Evolutionary conservation across 2,329 filamentous ascomycete species (phyloP), one percentile per base, ranked within the genome.

Genomic region (Anthostomella pinea): DNA sequence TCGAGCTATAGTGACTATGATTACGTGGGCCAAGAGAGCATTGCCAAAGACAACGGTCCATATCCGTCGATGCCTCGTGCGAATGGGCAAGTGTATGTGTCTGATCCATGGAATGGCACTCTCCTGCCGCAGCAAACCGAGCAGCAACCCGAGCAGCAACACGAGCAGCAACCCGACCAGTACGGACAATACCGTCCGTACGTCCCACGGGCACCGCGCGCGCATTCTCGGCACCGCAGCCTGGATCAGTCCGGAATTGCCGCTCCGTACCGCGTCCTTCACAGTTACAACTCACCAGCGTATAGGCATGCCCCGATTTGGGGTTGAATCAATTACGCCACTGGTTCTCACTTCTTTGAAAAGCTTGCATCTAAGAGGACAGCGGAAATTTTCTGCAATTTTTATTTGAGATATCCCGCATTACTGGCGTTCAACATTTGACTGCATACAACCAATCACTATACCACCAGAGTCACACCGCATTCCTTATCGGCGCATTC

Each of bases 281-380:
- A 79, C 57, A 78, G 73, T 56, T 77, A 79, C 48, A 75, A 77
- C 51, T 75, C 75, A 4, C 74, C 75, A 5, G 72, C 75, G 5
- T 79, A 79, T 48, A 66, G 66, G 18, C 66, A 71, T 22, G 68
- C 63, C 3, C 75, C 73, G 0, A 75, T 78, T n/a, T 77, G 74
- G 73, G 67, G 71, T n/a, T 75, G 45, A 60, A 25, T 21, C 5
- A n/a, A 25, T 21, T 30, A 5, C n/a, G 5, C 10, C 22, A 23
- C 15, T 30, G 18, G 19, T 33, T 35, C 17, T 16, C n/a, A 30
- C 19, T 32, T 20, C 23, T 19, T 33, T n/a, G n/a, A n/a, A n/a
- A n/a, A n/a, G 21, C 28, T 5, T 27, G 6, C 30, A 5, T n/a
- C 14, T 23, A 31, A n/a, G n/a, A 30, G 26, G 33, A 29, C 29